Conservation (phyloP, 257 asterid genomes). For the Mentha longifolia region DNA sequence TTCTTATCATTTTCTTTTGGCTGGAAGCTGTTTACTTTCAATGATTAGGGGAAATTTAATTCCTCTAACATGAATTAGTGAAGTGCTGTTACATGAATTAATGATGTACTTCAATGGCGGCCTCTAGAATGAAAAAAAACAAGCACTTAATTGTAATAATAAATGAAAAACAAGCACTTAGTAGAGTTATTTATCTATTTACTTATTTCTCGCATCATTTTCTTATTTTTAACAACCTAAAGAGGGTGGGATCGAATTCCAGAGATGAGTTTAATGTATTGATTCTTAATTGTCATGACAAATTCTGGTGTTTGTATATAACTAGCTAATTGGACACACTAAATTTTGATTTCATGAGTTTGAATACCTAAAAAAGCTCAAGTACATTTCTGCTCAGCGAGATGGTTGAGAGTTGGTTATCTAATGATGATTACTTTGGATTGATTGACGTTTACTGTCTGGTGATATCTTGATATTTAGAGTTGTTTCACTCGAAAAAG, state of each 20-base stretch:
- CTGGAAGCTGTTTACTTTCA: neutral
- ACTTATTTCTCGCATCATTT: neutral
- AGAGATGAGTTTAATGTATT: neutral
- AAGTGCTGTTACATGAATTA: constrained; percentile 3
- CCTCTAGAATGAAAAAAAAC: neutral
- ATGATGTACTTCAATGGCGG: constrained; percentile 10
- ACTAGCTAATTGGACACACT: neutral
- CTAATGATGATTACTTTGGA: neutral
- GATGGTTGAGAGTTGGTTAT: neutral
- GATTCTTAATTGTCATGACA: constrained; percentile 3
- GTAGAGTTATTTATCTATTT: neutral
- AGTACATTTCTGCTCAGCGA: neutral
- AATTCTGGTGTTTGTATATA: constrained; percentile 3
- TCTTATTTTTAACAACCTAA: neutral
- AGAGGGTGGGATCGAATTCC: neutral
- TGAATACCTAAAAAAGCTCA: neutral
- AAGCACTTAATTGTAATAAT: neutral
- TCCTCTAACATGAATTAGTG: neutral
- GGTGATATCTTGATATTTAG: neutral
- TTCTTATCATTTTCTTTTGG: neutral
- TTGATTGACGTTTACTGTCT: neutral
- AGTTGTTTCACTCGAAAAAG: neutral
- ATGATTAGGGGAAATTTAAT: neutral
- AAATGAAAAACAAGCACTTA: neutral
- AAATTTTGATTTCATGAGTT: constrained; percentile 5